Conservation (phyloP, 2,329 filamentous ascomycete genomes). For the Xylariaceae sp. region DNA sequence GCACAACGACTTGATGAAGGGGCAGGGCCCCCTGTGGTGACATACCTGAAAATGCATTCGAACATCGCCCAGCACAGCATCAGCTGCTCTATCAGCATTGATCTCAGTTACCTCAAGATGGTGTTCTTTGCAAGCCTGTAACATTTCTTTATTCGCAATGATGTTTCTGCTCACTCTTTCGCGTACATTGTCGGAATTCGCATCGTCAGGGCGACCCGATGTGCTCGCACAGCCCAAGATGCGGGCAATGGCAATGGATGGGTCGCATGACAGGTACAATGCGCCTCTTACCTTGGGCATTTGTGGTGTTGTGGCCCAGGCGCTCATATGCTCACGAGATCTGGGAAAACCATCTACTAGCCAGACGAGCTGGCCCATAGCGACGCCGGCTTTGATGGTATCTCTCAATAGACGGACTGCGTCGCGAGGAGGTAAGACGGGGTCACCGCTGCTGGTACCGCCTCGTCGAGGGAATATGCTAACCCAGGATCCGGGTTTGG, state of each 20-base stretch:
- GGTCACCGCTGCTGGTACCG: slow-evolving; percentile 5
- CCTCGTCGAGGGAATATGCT: slow-evolving; percentile 17
- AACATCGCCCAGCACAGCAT: slow-evolving; percentile 15
- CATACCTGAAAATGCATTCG: slow-evolving; percentile 13
- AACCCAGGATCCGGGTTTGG: slow-evolving; percentile 23
- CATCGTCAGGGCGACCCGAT: slow-evolving; percentile 20
- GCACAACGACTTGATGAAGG: too few relatives aligned
- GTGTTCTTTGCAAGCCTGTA: neutral
- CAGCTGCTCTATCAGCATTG: slow-evolving; percentile 12
- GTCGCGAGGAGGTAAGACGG: slow-evolving; percentile 12
- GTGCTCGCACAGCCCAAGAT: slow-evolving; percentile 12
- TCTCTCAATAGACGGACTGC: slow-evolving; percentile 16
- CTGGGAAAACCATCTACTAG: slow-evolving; percentile 24
- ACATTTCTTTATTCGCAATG: neutral
- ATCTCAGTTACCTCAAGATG: slow-evolving; percentile 10
- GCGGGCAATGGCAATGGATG: slow-evolving; percentile 9
- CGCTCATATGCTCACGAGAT: slow-evolving; percentile 11
- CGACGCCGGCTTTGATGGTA: slow-evolving; percentile 15
- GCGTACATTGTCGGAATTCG: neutral
- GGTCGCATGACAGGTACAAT: slow-evolving; percentile 14
- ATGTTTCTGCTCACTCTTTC: slow-evolving; percentile 15
- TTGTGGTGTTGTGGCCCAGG: slow-evolving; percentile 9
- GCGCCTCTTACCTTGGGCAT: slow-evolving; percentile 11
- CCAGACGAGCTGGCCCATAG: slow-evolving; percentile 15
- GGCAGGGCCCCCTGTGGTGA: neutral